Evolutionary conservation across 2,329 filamentous ascomycete genomes (phyloP).

Genomic region (Blastomyces parvus): DNA sequence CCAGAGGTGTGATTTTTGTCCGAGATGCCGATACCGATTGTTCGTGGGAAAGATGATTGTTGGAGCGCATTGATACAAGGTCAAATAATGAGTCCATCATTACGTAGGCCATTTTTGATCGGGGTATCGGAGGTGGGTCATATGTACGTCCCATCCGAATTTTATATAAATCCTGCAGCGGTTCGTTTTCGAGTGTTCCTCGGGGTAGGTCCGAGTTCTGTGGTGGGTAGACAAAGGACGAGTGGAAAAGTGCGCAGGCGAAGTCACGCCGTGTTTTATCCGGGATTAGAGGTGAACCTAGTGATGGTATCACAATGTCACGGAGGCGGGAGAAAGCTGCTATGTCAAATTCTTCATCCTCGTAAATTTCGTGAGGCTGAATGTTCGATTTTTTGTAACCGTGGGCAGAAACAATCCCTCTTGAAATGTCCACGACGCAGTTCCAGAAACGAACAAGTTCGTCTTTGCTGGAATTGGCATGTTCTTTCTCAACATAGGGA

Average conservation of each 20-base stretch:
- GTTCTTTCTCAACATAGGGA: slow-evolving; percentile 46
- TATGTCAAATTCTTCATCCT: slow-evolving; percentile 77
- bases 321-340: slow-evolving; percentile 58
- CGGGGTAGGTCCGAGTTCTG: slow-evolving; percentile 52
- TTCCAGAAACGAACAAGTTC: slow-evolving; percentile 58
- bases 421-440: slow-evolving; percentile 53
- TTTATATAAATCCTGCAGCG: slow-evolving; percentile 54
- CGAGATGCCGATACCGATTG: slow-evolving; percentile 14
- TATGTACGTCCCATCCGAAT: slow-evolving; percentile 63
- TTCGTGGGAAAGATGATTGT: neutral
- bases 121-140: slow-evolving; percentile 53
- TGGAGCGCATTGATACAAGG: slow-evolving; percentile 48
- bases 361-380: slow-evolving; percentile 40
- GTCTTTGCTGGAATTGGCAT: slow-evolving; percentile 21
- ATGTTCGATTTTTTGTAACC: slow-evolving; percentile 41
- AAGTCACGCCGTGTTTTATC: slow-evolving; percentile 61
- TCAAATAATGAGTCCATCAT: slow-evolving; percentile 72
- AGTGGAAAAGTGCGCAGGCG: slow-evolving; percentile 65
- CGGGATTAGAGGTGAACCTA: slow-evolving; percentile 57
- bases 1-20: neutral
- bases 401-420: slow-evolving; percentile 60
- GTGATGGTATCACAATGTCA: slow-evolving; percentile 58
- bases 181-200: slow-evolving; percentile 36
- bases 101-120: slow-evolving; percentile 66
- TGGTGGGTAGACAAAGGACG: slow-evolving; percentile 67